Evolutionary conservation across 2,329 filamentous ascomycete species (phyloP).

Genomic region (Cercospora beticola): DNA sequence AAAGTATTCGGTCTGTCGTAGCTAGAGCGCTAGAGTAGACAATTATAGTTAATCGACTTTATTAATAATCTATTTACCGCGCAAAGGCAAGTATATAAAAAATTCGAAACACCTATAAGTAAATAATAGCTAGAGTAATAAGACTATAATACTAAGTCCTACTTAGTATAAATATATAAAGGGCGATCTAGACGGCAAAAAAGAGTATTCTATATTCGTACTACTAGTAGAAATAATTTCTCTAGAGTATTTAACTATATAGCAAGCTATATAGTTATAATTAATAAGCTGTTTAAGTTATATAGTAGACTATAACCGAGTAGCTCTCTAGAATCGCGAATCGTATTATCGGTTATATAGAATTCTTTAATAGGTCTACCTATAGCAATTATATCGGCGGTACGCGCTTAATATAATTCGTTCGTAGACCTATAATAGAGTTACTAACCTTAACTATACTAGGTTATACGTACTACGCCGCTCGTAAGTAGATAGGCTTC

Average conservation of each 20-base stretch:
- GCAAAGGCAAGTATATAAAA: not conserved
- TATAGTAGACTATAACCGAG: not conserved
- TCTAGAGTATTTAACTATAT: conserved; percentile 1
- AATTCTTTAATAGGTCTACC: not conserved
- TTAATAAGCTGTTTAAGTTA: not conserved
- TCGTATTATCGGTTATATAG: not conserved
- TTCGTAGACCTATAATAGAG: not conserved
- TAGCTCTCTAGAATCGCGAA: not conserved
- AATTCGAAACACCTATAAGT: not conserved
- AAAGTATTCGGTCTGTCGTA: conserved; percentile 12
- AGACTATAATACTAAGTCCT: not conserved
- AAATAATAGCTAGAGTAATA: not conserved
- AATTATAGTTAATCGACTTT: conserved; percentile 13
- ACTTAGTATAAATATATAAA: not conserved
- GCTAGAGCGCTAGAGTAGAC: conserved; percentile 13
- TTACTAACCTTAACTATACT: not conserved
- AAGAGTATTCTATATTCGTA: not conserved
- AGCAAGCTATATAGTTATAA: not conserved
- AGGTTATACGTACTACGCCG: not conserved
- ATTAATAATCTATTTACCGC: conserved; percentile 13
- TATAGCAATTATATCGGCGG: not conserved
- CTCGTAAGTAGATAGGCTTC: not conserved
- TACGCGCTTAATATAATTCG: not conserved
- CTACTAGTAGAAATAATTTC: not conserved
- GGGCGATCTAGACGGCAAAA: not conserved